Evolutionary conservation across 208 protist genomes (phyloP), one percentile per base, ranked within the genome.

Genomic region (Crithidia brevicula): DNA sequence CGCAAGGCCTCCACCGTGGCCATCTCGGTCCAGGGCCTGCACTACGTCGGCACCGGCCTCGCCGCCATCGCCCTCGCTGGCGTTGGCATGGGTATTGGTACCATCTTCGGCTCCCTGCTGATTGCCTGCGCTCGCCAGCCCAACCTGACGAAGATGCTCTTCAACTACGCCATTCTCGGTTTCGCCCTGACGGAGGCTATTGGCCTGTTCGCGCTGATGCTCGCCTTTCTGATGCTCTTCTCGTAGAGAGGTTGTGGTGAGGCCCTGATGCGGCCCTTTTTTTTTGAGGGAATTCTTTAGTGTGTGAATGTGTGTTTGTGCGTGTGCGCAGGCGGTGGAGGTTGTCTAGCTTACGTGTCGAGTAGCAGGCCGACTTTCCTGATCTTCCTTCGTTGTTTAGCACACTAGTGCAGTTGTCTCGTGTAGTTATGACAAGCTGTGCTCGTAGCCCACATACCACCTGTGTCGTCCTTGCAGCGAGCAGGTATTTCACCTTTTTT

Each of bases 211-310:
- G 87, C 89, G 2, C 87, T 95, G 71, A 94, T 96, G 89, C 83
- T 95, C 61, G 89, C 92, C 69, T 96, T 96, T 83, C 88, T 96
- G 76, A 96, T 96, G 91, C 88, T 96, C 82, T 96, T 96, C 86
- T 94, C 91, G 28, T 96, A 96, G 79, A 87, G 69, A 30, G 31
- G 33, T 2, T 1, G 22, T 4, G 54, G 20, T 7, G 9, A 49
- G 16, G n/a, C 4, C 15, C 20, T 47, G 49, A 10, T 27, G 23
- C 36, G 43, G 6, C 34, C 30, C 46, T n/a, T 20, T 31, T 40
- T 16, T 40, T 40, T 40, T 40, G n/a, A n/a, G 46, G 15, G 43
- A 46, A 4, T 67, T 31, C 40, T 28, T 7, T 62, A 28, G 3
- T 18, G 25, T 38, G 52, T 58, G 52, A 16, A n/a, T 18, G 28